Evolutionary conservation across 257 asterid genomes (phyloP).

Genomic region (Capsicum pubescens): DNA sequence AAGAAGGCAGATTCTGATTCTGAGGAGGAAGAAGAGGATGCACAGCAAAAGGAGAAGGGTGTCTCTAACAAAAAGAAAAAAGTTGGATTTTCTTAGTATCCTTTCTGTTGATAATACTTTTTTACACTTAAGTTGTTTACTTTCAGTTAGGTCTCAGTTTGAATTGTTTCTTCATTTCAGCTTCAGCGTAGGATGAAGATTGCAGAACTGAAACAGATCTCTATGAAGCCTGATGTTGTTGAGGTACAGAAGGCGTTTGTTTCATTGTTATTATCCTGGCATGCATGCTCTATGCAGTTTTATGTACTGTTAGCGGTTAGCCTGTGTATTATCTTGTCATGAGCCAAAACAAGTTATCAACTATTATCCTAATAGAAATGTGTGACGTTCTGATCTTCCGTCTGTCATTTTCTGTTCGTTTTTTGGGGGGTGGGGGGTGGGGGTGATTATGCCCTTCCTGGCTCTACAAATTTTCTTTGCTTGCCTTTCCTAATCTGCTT

Average conservation of each 20-base stretch:
- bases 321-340: slow-evolving; percentile 9
- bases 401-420: neutral
- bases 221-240: slow-evolving; percentile 89
- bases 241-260: slow-evolving; percentile 57
- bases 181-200: slow-evolving; percentile 95
- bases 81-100: slow-evolving; percentile 44
- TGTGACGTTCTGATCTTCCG: neutral
- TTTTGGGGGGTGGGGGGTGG: neutral
- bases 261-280: slow-evolving; percentile 14
- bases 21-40: slow-evolving; percentile 76
- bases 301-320: neutral
- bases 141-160: slow-evolving; percentile 26
- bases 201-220: slow-evolving; percentile 85
- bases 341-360: slow-evolving; percentile 5
- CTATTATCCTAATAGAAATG: slow-evolving; percentile 5
- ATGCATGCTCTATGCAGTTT: neutral
- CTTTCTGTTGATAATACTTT: slow-evolving; percentile 17
- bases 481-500: neutral
- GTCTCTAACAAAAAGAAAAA: slow-evolving; percentile 94
- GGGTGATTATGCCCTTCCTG: slow-evolving; percentile 13
- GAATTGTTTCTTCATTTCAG: slow-evolving; percentile 48
- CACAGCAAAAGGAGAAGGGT: slow-evolving; percentile 69
- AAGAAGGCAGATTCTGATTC: slow-evolving; percentile 89
- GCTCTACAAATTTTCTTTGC: neutral
- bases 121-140: slow-evolving; percentile 6